phyloP scores from a whole-genome alignment of 306 rosid species.

The Acmispon strigosus region DNA sequence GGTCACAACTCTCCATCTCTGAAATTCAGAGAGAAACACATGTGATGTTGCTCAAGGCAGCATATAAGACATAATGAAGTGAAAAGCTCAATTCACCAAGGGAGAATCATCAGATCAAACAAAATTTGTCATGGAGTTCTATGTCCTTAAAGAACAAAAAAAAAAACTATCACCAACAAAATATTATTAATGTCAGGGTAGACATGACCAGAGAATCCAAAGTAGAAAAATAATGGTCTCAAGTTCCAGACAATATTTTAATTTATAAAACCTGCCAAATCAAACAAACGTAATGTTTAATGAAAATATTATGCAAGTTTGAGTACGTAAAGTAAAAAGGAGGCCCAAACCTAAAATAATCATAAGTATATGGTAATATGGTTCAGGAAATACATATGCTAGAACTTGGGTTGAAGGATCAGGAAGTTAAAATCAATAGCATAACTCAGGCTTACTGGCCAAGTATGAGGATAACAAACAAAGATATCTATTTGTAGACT shows the following conservation, averaged over 20 bases:
- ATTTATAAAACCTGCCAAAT: background rate
- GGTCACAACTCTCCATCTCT: conserved; percentile 88
- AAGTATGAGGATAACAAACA: conserved; percentile 2
- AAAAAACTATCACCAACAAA: conserved; percentile 1
- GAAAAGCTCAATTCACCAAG: conserved; percentile 13
- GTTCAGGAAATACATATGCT: background rate
- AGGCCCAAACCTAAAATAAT: background rate
- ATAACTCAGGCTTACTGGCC: background rate
- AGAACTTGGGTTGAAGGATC: conserved; percentile 4
- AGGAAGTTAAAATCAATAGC: background rate
- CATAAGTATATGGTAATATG: background rate
- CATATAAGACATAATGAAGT: conserved; percentile 4
- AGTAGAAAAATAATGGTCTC: conserved; percentile 10
- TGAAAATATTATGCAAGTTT: background rate
- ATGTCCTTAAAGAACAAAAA: conserved; percentile 16
- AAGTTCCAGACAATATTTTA: conserved; percentile 8
- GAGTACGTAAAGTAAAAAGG: background rate
- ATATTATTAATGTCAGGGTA: conserved; percentile 18
- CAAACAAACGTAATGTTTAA: background rate
- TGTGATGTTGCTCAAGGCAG: conserved; percentile 24
- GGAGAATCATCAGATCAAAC: conserved; percentile 12
- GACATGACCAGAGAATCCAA: conserved; percentile 33
- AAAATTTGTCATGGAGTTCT: conserved; percentile 16
- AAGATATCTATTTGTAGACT: conserved; percentile 21
- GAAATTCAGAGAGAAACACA: conserved; percentile 40